These are phyloP conservation scores for Hibiscus tridactylites DNA, from an alignment of 345 rosid species.

Conservation along the genomic window DNA sequence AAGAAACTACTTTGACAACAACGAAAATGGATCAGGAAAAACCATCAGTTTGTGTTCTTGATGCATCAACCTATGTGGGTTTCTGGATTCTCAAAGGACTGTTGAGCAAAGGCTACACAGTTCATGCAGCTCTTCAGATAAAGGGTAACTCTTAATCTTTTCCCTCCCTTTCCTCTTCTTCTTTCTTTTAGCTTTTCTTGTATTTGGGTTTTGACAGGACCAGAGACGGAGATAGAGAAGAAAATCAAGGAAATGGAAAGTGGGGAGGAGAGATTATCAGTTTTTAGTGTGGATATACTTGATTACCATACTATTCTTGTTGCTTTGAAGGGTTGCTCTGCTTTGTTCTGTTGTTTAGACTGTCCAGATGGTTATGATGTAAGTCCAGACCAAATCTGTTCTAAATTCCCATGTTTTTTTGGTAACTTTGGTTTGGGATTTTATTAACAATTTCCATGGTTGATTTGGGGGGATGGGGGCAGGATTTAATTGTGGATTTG, in stretches of 20 bases:
- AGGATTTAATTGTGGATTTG: constrained; percentile 56
- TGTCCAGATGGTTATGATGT: constrained; percentile 61
- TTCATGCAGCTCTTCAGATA: constrained; percentile 66
- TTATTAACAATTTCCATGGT: not conserved
- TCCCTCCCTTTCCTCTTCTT: not conserved
- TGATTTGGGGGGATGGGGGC: not conserved
- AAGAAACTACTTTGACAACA: not conserved
- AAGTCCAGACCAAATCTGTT: constrained; percentile 7
- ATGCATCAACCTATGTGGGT: constrained; percentile 81
- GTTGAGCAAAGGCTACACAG: constrained; percentile 61
- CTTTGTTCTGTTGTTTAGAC: constrained; percentile 70
- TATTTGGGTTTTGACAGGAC: constrained; percentile 23
- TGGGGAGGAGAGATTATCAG: constrained; percentile 43
- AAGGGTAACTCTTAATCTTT: constrained; percentile 30
- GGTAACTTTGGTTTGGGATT: not conserved
- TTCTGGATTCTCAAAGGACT: constrained; percentile 79
- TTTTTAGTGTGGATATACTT: constrained; percentile 52
- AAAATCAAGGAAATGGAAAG: constrained; percentile 55
- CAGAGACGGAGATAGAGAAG: constrained; percentile 46
- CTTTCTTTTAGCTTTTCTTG: not conserved
- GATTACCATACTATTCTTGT: constrained; percentile 75
- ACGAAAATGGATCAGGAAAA: constrained; percentile 30
- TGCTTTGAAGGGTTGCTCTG: constrained; percentile 61
- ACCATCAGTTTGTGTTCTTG: constrained; percentile 64
- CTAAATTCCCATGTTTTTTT: not conserved